Evolutionary conservation across 495 filamentous ascomycete species (phyloP).

Genomic region (Aspergillus steynii): DNA sequence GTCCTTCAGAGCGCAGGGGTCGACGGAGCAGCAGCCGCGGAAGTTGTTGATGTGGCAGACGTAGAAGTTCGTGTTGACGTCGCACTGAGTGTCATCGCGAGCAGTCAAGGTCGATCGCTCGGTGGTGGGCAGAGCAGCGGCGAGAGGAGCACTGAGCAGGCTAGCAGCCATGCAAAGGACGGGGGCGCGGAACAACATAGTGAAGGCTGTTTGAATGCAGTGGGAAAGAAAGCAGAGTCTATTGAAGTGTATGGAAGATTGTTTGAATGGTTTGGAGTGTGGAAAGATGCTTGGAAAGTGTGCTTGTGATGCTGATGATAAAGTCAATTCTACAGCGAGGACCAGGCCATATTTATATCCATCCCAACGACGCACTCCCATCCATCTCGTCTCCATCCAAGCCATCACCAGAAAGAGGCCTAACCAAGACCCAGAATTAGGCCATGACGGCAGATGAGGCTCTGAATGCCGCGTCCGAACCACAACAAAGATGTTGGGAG

Average conservation of each 20-base stretch:
- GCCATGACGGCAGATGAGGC: no score
- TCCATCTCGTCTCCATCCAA: no score
- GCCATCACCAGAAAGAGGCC: no score
- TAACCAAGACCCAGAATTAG: no score
- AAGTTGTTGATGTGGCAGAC: slow-evolving; percentile 7
- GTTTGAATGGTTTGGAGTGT: no score
- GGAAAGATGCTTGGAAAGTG: no score
- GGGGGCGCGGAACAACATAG: not conserved
- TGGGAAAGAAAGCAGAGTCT: no score
- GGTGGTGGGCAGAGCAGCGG: slow-evolving; percentile 9
- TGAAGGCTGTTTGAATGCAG: not conserved
- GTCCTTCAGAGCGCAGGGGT: slow-evolving; percentile 6
- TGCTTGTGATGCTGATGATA: not conserved
- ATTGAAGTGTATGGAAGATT: no score
- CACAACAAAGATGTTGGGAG: no score
- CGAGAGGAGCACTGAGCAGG: not conserved
- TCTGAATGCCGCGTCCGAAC: no score
- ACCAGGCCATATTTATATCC: not conserved
- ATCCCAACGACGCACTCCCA: no score
- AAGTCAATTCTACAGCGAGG: not conserved
- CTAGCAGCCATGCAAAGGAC: not conserved
- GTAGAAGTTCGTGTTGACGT: slow-evolving; percentile 1
- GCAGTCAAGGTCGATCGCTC: not conserved
- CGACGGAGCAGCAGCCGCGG: slow-evolving; percentile 14
- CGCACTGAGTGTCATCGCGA: slow-evolving; percentile 10